phyloP scores from a whole-genome alignment of 768 basidiomycete species.

The Lyophyllum semitale region DNA sequence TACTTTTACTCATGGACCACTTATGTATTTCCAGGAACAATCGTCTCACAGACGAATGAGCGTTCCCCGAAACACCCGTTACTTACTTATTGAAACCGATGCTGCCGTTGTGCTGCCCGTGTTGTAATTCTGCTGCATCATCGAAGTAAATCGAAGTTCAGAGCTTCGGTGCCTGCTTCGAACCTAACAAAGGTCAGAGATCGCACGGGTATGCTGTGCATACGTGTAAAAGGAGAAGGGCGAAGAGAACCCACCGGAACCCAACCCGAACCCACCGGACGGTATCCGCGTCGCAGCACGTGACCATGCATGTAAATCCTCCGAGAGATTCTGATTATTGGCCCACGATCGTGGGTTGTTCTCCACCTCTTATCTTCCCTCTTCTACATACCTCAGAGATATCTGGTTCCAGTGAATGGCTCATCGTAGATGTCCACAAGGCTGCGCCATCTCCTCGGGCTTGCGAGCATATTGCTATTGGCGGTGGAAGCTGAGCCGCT shows the following conservation, averaged over 20 bases:
- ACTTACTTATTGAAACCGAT: too few relatives aligned
- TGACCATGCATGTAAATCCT: too few relatives aligned
- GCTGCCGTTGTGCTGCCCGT: too few relatives aligned
- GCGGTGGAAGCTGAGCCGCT: conserved; percentile 8
- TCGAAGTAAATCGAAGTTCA: not conserved
- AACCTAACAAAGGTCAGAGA: not conserved
- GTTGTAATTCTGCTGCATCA: not conserved
- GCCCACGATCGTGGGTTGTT: not conserved
- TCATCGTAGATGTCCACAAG: conserved; percentile 3
- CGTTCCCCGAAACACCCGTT: not conserved
- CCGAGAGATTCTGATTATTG: too few relatives aligned
- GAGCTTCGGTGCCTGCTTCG: not conserved
- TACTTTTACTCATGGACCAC: too few relatives aligned
- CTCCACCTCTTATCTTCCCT: too few relatives aligned
- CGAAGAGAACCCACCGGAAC: too few relatives aligned
- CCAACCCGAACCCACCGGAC: not conserved
- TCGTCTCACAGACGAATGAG: not conserved
- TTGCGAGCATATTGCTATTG: conserved; percentile 18
- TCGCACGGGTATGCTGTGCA: not conserved
- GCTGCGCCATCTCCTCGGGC: conserved; percentile 4
- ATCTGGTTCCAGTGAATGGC: not conserved
- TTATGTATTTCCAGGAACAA: not conserved
- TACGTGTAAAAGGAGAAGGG: not conserved
- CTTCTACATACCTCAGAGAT: not conserved
- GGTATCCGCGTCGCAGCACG: not conserved